Base-by-base conservation (phyloP, 2,329 filamentous ascomycete genomes). In the Dryadomyces quercivorus region DNA sequence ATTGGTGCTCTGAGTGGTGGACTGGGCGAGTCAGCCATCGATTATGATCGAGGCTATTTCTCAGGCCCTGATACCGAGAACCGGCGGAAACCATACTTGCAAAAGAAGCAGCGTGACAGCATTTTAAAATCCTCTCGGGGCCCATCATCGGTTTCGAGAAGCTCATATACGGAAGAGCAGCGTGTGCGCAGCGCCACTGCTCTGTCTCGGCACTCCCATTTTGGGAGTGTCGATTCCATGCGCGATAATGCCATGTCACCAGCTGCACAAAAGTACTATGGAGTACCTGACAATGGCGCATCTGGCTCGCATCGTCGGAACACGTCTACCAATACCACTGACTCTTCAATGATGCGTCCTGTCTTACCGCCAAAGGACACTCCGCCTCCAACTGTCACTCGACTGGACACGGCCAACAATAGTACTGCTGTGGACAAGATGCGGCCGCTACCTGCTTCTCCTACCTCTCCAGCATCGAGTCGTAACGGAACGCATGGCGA, bases 21-120 rank as follows among this genome's bases (percentile, higher is more conserved):
- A 9, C 62, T 71, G 16, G 72, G 74, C 58, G 76, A 80, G 56
- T 73, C 73, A 9, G 70, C 71, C 16, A 68, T 73, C 22, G 87
- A 94, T 57, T 68, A 88, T 16, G 93, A 97, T 63, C 81, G 89
- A 40, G 92, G 91, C 22, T 97, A 97, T 67, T 95, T 96, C 65
- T 96, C 92, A 8, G 89, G 91, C 3, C 86, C 86, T 16, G 92
- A 97, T 63, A 75, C 83, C 12, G 90, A 96, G 59, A 55, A 22
- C 16, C 80, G 80, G 46, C 81, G 85, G 56, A 82, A 80, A 62
- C 80, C 87, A 48, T 94, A 89, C 64, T 75, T 93, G 49, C 73
- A 96, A 50, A 88, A 88, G 68, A 88, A 88, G 67, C 94, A 93
- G 70, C 84, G 87, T 55, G 80, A 82, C 57, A 84, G 80, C 58